Conservation (phyloP, 2,329 filamentous ascomycete genomes). For the Polytolypa hystricis region DNA sequence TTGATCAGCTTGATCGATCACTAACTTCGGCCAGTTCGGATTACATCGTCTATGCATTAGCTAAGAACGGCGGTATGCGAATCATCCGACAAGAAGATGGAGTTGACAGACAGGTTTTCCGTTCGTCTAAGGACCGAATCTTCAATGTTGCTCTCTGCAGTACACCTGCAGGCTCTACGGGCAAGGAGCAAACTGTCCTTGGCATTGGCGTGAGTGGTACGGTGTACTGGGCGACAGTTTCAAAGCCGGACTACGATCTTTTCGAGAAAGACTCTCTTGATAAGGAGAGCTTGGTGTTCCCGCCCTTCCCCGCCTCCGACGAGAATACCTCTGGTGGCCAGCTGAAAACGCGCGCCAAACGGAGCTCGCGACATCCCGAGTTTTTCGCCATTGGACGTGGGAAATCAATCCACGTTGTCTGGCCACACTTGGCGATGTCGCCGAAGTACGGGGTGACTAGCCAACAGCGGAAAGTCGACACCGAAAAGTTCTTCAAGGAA, state of each 20-base stretch:
- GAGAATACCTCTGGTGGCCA: conserved; percentile 86
- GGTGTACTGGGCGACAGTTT: conserved; percentile 88
- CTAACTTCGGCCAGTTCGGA: conserved; percentile 79
- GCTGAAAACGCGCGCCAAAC: conserved; percentile 87
- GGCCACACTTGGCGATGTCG: conserved; percentile 45
- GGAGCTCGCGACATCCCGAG: conserved; percentile 77
- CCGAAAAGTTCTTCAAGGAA: conserved; percentile 75
- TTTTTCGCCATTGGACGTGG: conserved; percentile 93
- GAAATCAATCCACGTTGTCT: conserved; percentile 87
- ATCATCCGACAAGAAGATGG: conserved; percentile 93
- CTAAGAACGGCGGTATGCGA: conserved; percentile 82
- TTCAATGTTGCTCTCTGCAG: conserved; percentile 85
- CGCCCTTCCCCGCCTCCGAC: conserved; percentile 73
- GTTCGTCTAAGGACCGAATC: conserved; percentile 80
- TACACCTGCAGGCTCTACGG: conserved; percentile 42
- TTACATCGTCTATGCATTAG: conserved; percentile 90
- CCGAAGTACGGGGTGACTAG: conserved; percentile 39
- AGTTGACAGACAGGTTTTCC: conserved; percentile 82
- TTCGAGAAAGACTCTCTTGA: conserved; percentile 70
- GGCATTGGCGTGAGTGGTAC: conserved; percentile 90
- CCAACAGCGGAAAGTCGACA: conserved; percentile 57
- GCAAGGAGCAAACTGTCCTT: conserved; percentile 69
- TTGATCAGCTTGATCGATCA: conserved; percentile 92
- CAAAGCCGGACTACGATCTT: conserved; percentile 64
- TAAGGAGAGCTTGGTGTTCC: conserved; percentile 77